A percentile compares a stretch with the other conserved stretches of the same genome.
Evolutionary conservation across 2,329 filamentous ascomycete species (phyloP).

Genomic region (Ceratocystis colombiana): DNA sequence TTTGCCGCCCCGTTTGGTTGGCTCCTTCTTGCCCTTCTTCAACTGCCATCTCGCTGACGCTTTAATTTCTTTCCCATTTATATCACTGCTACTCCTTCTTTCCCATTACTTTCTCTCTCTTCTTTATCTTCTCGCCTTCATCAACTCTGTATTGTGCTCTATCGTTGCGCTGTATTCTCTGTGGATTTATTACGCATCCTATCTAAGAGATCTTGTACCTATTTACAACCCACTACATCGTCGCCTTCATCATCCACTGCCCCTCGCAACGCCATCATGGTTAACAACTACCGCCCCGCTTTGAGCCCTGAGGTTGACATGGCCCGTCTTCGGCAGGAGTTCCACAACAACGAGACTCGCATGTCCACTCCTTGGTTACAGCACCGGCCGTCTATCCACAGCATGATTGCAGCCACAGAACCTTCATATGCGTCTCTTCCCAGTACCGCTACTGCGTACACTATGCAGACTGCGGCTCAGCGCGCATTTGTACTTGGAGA

Average conservation of each 20-base stretch:
- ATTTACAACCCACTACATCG: neutral
- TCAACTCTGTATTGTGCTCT: neutral
- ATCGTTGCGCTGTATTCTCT: neutral
- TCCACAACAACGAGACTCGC: neutral
- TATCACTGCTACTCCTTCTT: neutral
- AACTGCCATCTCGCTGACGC: neutral
- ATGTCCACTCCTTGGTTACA: slow-evolving; percentile 13
- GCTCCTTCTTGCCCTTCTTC: slow-evolving; percentile 14
- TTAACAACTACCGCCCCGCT: slow-evolving; percentile 6
- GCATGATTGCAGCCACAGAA: slow-evolving; percentile 26
- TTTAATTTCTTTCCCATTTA: neutral
- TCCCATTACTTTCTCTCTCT: neutral
- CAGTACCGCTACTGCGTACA: neutral
- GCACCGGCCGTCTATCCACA: slow-evolving; percentile 10
- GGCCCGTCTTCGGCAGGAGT: neutral
- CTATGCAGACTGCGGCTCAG: slow-evolving; percentile 13
- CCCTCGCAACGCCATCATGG: slow-evolving; percentile 12
- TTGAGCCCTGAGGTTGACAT: slow-evolving; percentile 17
- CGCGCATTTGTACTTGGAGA: slow-evolving; percentile 25
- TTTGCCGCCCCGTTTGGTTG: neutral
- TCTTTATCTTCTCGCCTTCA: neutral
- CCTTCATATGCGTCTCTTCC: slow-evolving; percentile 9
- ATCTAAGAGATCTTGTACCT: neutral
- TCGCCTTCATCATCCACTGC: neutral
- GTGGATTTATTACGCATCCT: neutral